Conservation (phyloP, 352 stramenopile species). For the Phytophthora palmivora region DNA sequence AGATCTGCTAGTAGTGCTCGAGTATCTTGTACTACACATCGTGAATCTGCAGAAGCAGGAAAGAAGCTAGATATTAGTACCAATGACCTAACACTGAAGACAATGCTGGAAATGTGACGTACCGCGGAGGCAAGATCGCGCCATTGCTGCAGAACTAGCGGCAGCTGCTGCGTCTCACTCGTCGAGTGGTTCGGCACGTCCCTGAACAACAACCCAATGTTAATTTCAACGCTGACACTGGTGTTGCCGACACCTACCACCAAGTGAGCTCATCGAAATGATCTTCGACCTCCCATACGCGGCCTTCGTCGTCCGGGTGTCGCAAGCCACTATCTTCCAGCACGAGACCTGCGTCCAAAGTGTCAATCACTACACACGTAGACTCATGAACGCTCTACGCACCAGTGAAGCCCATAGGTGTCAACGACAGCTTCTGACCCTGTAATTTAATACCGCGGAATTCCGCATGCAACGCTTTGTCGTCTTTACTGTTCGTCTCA, state of each 20-base stretch:
- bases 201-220: slow-evolving; percentile 34
- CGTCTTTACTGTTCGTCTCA: slow-evolving; percentile 8
- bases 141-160: slow-evolving; percentile 63
- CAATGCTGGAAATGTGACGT: slow-evolving; percentile 22
- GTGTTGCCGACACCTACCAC: slow-evolving; percentile 47
- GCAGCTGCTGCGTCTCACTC: slow-evolving; percentile 56
- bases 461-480: slow-evolving; percentile 45
- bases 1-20: slow-evolving; percentile 4
- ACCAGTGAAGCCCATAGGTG: slow-evolving; percentile 60
- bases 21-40: slow-evolving; percentile 16
- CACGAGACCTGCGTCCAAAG: slow-evolving; percentile 50
- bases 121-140: slow-evolving; percentile 62
- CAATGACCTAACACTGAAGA: too few relatives aligned
- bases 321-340: slow-evolving; percentile 68
- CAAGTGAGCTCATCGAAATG: slow-evolving; percentile 78
- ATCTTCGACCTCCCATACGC: slow-evolving; percentile 79
- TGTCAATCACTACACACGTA: neutral
- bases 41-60: slow-evolving; percentile 33
- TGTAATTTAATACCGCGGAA: slow-evolving; percentile 78
- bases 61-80: neutral
- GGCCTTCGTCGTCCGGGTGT: slow-evolving; percentile 64
- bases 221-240: neutral
- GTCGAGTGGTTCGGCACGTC: slow-evolving; percentile 64
- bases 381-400: neutral
- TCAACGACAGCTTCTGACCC: slow-evolving; percentile 52